These are phyloP conservation scores for Aleurites moluccanus DNA, from an alignment of 441 rosid species.

Conservation along the genomic window DNA sequence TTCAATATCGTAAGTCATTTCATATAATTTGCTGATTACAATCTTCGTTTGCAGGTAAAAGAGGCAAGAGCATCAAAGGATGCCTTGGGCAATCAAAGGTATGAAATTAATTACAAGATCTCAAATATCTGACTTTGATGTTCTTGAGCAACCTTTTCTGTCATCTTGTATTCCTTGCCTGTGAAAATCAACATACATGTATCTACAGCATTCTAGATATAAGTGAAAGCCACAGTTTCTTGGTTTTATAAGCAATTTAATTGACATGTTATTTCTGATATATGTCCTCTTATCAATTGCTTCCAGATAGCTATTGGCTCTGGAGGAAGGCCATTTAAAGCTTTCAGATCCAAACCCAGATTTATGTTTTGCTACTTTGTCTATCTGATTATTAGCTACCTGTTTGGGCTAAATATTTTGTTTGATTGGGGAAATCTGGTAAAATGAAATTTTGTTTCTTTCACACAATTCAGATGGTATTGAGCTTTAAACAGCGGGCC, in stretches of 20 bases:
- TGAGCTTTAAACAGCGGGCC: neutral
- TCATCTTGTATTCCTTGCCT: neutral
- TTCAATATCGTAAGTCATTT: neutral
- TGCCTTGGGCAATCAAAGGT: slow-evolving; percentile 58
- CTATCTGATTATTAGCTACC: neutral
- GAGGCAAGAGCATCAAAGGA: slow-evolving; percentile 29
- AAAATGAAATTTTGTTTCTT: neutral
- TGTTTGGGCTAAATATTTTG: neutral
- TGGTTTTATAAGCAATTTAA: neutral
- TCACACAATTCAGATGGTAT: no score
- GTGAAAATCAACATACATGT: neutral
- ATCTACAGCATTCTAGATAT: neutral
- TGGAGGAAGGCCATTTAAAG: no score
- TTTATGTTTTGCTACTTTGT: neutral
- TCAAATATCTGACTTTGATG: neutral
- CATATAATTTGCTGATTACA: slow-evolving; percentile 3
- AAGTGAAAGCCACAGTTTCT: slow-evolving; percentile 4
- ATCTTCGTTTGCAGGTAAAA: slow-evolving; percentile 47
- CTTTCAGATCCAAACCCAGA: neutral
- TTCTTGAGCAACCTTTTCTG: neutral
- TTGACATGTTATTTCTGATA: neutral
- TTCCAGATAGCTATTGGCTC: no score
- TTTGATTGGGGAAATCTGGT: neutral
- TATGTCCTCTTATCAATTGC: neutral
- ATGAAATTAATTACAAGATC: slow-evolving; percentile 7